Conservation (phyloP, 129 eudicot species). For the Oenanthe sinensis region DNA sequence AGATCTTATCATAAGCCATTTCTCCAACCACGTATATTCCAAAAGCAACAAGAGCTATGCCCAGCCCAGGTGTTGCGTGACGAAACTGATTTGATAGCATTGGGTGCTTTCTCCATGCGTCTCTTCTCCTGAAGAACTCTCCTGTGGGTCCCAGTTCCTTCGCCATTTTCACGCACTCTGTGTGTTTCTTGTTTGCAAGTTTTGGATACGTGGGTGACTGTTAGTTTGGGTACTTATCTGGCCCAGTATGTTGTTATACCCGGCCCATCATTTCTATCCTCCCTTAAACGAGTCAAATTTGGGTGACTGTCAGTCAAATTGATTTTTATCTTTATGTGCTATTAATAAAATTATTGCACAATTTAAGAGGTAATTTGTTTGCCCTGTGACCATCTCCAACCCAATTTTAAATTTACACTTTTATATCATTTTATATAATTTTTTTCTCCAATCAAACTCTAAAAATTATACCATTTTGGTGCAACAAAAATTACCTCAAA, state of each 20-base stretch:
- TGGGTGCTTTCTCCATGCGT: slow-evolving; percentile 91
- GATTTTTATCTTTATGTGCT: too few relatives aligned
- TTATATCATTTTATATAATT: too few relatives aligned
- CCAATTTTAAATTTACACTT: too few relatives aligned
- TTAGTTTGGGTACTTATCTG: not conserved
- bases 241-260: not conserved
- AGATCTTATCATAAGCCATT: slow-evolving; percentile 63
- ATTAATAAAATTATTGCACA: too few relatives aligned
- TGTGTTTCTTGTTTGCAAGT: not conserved
- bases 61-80: slow-evolving; percentile 85
- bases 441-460: too few relatives aligned
- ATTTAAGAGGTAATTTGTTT: too few relatives aligned
- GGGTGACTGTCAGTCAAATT: too few relatives aligned
- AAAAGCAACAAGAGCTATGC: slow-evolving; percentile 76
- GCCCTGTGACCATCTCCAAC: too few relatives aligned
- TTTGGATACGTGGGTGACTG: not conserved
- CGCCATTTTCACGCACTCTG: slow-evolving; percentile 26
- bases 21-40: slow-evolving; percentile 78
- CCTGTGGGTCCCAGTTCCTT: slow-evolving; percentile 79
- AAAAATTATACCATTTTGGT: too few relatives aligned
- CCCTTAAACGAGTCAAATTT: too few relatives aligned
- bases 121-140: slow-evolving; percentile 90
- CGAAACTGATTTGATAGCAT: slow-evolving; percentile 76
- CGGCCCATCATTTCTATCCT: not conserved
- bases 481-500: too few relatives aligned